A percentile compares a stretch with the other conserved stretches of the same genome.
Evolutionary conservation across 208 protist species (phyloP).

Genomic region (Plasmodiophora brassicae): DNA sequence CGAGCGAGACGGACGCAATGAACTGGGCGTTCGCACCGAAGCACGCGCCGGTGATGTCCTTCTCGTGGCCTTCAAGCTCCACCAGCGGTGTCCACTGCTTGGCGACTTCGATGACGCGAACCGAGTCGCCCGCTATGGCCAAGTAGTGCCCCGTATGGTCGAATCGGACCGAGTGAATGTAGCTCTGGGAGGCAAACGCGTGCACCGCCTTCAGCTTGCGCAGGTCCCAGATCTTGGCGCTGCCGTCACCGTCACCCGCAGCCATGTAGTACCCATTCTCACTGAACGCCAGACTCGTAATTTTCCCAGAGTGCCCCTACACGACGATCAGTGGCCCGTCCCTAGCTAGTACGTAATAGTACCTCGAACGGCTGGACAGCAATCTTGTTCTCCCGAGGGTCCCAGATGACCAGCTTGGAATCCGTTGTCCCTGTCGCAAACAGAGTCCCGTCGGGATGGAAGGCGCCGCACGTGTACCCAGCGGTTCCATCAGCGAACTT

Average conservation of each 20-base stretch:
- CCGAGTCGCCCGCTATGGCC: not conserved
- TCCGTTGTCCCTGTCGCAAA: slow-evolving; percentile 57
- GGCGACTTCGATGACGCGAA: slow-evolving; percentile 26
- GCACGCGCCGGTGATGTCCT: not conserved
- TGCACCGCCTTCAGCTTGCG: slow-evolving; percentile 74
- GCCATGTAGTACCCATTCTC: slow-evolving; percentile 87
- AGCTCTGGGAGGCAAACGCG: slow-evolving; percentile 40
- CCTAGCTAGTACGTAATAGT: too few relatives aligned
- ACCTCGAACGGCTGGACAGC: slow-evolving; percentile 70
- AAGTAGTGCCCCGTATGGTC: not conserved
- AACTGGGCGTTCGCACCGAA: not conserved
- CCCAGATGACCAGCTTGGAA: slow-evolving; percentile 76
- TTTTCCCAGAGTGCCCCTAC: slow-evolving; percentile 48
- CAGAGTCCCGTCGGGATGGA: slow-evolving; percentile 77
- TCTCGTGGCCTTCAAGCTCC: not conserved
- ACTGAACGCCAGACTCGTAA: slow-evolving; percentile 75
- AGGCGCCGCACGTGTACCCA: slow-evolving; percentile 40
- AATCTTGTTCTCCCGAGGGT: slow-evolving; percentile 71
- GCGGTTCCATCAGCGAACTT: not conserved
- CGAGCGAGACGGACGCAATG: not conserved
- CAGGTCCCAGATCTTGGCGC: slow-evolving; percentile 87
- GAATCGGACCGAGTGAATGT: slow-evolving; percentile 6
- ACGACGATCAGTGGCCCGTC: too few relatives aligned
- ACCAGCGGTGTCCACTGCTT: not conserved
- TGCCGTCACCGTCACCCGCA: slow-evolving; percentile 64